Base-by-base conservation (phyloP, 2,329 filamentous ascomycete species). In the Exophiala phaeomuriformis region DNA sequence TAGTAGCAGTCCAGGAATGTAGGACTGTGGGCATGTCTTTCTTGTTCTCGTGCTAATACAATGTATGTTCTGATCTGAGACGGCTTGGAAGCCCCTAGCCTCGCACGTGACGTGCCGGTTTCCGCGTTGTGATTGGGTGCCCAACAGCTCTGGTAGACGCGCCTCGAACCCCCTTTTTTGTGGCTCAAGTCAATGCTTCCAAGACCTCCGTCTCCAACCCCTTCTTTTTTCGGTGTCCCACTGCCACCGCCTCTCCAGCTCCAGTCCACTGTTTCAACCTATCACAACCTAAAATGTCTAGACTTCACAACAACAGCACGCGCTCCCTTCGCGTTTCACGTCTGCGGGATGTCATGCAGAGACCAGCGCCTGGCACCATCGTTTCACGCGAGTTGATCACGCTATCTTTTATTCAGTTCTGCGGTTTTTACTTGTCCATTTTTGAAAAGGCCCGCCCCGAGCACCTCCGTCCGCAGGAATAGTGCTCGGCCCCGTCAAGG, bases 321-420 rank as follows among this genome's bases (percentile, higher is more conserved):
- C 19, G 33, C 36, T 35, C 9, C 29, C 27, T 33, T 32, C 49
- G 46, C 29, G 54, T 57, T 57, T 57, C 54, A 57, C 32, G 35
- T 42, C 27, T 43, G 50, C 43, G 41, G 49, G 44, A 49, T 19
- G 39, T 41, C 39, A 8, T 32, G 41, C 49, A 39, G 8, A 33
- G 30, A n/a, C 28, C 10, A 19, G 10, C 49, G 10, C 35, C 49
- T 31, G 49, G 30, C 31, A 41, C 53, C 46, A 46, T 10, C 29
- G 54, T 56, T 56, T 56, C 54, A 56, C 35, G 47, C 47, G 5
- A 39, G 32, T 30, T 29, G 36, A 30, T n/a, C 5, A 27, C 39
- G 9, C 9, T 12, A 6, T 41, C 39, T 27, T 41, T 35, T 41
- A 6, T 27, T 41, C 39, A 28, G 3, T 41, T 3, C 39, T 5